These are phyloP conservation scores for Cotoneaster glaucophyllus DNA, from an alignment of 306 rosid genomes.

Conservation along the genomic window DNA sequence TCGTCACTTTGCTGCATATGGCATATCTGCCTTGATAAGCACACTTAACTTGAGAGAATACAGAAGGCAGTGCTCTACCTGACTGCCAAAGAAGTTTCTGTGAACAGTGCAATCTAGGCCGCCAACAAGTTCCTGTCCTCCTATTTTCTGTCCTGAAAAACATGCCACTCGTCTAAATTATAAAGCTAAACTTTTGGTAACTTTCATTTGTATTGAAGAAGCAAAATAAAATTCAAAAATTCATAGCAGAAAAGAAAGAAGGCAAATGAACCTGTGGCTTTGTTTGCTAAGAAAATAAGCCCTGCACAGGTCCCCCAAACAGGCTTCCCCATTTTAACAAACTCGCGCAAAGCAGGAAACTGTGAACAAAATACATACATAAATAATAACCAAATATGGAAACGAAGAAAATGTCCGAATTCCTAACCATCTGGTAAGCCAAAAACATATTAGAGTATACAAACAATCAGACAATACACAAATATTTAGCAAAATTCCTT, in stretches of 20 bases:
- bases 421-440: neutral
- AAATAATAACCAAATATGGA: neutral
- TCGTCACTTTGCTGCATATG: neutral
- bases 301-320: conserved; percentile 99
- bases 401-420: neutral
- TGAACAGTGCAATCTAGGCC: conserved; percentile 96
- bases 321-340: conserved; percentile 87
- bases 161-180: conserved; percentile 11
- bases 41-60: neutral
- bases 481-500: neutral
- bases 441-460: neutral
- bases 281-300: conserved; percentile 87
- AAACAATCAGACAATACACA: neutral
- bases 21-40: neutral
- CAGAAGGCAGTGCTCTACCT: conserved; percentile 40
- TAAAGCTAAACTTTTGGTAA: neutral
- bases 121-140: conserved; percentile 86
- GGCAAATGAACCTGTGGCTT: conserved; percentile 58
- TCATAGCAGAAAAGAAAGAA: conserved; percentile 1
- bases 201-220: neutral
- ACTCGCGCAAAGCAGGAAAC: conserved; percentile 92
- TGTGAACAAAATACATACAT: conserved; percentile 7
- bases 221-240: neutral
- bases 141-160: conserved; percentile 81
- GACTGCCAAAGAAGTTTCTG: conserved; percentile 95